Evolutionary conservation across 257 asterid species (phyloP).

Genomic region (Solanum sitiens): DNA sequence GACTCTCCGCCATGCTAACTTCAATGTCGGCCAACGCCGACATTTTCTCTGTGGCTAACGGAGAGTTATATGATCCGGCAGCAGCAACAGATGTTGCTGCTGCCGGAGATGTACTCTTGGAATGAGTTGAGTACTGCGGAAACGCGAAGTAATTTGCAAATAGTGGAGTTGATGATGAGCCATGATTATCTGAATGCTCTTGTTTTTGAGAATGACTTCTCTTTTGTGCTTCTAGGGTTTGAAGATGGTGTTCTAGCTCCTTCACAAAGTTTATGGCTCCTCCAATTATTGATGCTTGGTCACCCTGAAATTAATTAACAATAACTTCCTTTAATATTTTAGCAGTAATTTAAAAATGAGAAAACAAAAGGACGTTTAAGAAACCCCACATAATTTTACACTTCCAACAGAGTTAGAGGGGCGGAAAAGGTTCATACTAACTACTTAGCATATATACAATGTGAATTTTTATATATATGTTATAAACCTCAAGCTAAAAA

Average conservation of each 20-base stretch:
- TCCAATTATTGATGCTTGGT: conserved; percentile 89
- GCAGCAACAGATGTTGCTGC: not conserved
- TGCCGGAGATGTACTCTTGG: not conserved
- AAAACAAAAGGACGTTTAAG: not conserved
- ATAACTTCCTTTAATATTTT: not conserved
- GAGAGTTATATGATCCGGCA: not conserved
- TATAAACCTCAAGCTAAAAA: not conserved
- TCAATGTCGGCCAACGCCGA: conserved; percentile 28
- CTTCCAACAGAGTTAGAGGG: not conserved
- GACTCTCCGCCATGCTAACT: conserved; percentile 40
- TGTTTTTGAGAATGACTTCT: not conserved
- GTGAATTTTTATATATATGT: not conserved
- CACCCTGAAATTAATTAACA: conserved; percentile 40
- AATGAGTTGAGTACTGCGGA: conserved; percentile 30
- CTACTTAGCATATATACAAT: not conserved
- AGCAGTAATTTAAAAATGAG: not conserved
- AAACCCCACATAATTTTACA: not conserved
- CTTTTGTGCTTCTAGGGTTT: conserved; percentile 33
- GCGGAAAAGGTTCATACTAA: not conserved
- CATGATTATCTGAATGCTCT: not conserved
- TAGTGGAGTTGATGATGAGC: not conserved
- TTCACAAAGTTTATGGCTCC: conserved; percentile 86
- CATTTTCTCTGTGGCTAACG: not conserved
- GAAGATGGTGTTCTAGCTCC: conserved; percentile 74
- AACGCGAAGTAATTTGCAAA: conserved; percentile 32